Base-by-base conservation (phyloP, 768 basidiomycete species). In the Boletus patriciae region DNA sequence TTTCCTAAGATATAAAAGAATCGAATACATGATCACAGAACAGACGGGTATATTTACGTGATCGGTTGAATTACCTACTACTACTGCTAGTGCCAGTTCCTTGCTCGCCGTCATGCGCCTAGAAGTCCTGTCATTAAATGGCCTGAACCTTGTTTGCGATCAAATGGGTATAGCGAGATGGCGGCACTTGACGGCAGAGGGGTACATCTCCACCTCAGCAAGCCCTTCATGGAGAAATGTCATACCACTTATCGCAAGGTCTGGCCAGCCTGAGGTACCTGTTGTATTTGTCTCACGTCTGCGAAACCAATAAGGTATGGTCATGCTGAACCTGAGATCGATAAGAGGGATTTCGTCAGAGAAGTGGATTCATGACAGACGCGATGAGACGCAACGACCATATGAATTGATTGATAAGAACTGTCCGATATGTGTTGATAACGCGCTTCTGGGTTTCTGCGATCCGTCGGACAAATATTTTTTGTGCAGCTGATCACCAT, bases 321-420 rank as follows among this genome's bases (percentile, higher is more conserved):
- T 46, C 41, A 36, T 12, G 15, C 45, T 31, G 49, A 33, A 31
- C 59, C 62, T 41, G 44, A 47, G 23, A 47, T 27, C 5, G 34
- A 25, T 55, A 13, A 13, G 9, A 34, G 13, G 13, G 25, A n/a
- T 45, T 57, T 46, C 45, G 53, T 46, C 54, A 49, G 54, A 27
- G 11, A 44, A 18, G 16, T 27, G 31, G 27, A 36, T 13, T 38
- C 44, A 40, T 38, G 37, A 29, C 37, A 15, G 25, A 44, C n/a
- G 33, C 38, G n/a, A n/a, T n/a, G n/a, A n/a, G n/a, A n/a, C n/a
- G n/a, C n/a, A n/a, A n/a, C 46, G 19, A 21, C 38, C 40, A 50
- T 45, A 27, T 46, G 49, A 16, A n/a, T n/a, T n/a, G n/a, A 43
- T 46, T 19, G 52, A 64, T 66, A 53, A 58, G 53, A 47, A 45